Base-by-base conservation (phyloP, 2,329 filamentous ascomycete genomes). In the Neoascochyta sp. region DNA sequence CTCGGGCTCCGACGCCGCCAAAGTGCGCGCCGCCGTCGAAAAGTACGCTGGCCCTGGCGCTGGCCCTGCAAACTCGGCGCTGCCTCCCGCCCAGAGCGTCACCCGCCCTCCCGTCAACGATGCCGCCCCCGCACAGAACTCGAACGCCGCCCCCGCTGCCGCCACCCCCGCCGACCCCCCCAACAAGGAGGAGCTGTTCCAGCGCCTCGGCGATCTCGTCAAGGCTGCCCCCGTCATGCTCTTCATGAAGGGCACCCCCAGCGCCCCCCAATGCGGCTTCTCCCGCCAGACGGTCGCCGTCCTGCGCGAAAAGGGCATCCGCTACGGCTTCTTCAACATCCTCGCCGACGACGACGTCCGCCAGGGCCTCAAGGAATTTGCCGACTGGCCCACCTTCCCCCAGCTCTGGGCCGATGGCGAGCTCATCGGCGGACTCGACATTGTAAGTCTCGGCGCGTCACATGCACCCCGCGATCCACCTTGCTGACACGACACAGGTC, bases 311-410 rank as follows among this genome's bases (percentile, higher is more conserved):
- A 82, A 87, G 58, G 83, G 83, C 27, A 84, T 98, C 39, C 87
- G 94, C 62, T 98, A 96, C 63, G 92, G 92, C 12, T 98, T 98
- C 73, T 98, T 98, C 73, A 96, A 98, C 62, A 98, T 98, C 44
- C 67, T 98, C 51, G 92, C 92, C 43, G 92, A 98, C 61, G 90
- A 98, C 55, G 90, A 96, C 64, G 92, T 98, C 26, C 77, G 92
- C 39, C 90, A 96, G 68, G 92, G 92, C 1, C 68, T 98, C 56
- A 98, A 98, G 74, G 86, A 92, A 67, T 96, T 81, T 62, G 88
- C 88, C n/a, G 92, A 96, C 41, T 98, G 92, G 92, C 92, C 92
- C 7, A 98, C 92, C 0, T 98, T 87, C 66, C 92, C 92, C 12
- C 92, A 98, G 65, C 69, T 98, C 41, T 98, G 90, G 81, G 79